Conservation (phyloP, 805 yeast genomes). For the Starmerella lactis-condensi region DNA sequence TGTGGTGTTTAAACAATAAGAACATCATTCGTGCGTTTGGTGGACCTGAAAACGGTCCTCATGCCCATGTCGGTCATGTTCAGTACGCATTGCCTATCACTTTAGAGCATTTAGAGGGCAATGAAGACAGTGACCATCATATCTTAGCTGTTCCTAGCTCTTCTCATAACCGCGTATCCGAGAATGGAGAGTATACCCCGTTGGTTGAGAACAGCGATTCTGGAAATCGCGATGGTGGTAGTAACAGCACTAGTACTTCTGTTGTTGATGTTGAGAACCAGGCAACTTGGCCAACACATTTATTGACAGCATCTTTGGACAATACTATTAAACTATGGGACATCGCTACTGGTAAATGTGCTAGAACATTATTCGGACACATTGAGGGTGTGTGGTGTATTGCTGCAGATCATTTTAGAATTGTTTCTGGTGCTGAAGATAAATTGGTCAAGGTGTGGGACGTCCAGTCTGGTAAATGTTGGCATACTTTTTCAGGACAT, state of each 20-base stretch:
- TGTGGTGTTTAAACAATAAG: constrained; percentile 83
- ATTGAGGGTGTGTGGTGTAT: constrained; percentile 97
- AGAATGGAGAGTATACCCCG: background rate
- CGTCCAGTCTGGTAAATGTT: constrained; percentile 78
- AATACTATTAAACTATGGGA: constrained; percentile 91
- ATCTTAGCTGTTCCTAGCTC: constrained; percentile 13
- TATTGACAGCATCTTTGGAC: constrained; percentile 73
- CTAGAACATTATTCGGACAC: constrained; percentile 91
- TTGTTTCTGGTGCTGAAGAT: constrained; percentile 90
- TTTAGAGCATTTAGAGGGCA: constrained; percentile 46
- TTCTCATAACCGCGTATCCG: constrained; percentile 4
- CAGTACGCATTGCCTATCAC: constrained; percentile 79
- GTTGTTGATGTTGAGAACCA: constrained; percentile 13
- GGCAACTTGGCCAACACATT: constrained; percentile 49
- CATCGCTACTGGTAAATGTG: constrained; percentile 65
- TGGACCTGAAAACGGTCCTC: constrained; percentile 35
- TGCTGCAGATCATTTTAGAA: constrained; percentile 86
- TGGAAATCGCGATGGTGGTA: background rate
- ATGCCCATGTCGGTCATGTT: constrained; percentile 84
- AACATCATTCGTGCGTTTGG: constrained; percentile 58
- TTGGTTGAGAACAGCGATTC: background rate
- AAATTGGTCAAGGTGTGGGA: constrained; percentile 86
- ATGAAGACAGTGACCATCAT: constrained; percentile 18
- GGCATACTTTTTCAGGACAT: constrained; percentile 77
- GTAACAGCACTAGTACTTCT: background rate